These are phyloP conservation scores for Penicillium simplicissimum DNA, from an alignment of 495 filamentous ascomycete genomes.

Conservation along the genomic window DNA sequence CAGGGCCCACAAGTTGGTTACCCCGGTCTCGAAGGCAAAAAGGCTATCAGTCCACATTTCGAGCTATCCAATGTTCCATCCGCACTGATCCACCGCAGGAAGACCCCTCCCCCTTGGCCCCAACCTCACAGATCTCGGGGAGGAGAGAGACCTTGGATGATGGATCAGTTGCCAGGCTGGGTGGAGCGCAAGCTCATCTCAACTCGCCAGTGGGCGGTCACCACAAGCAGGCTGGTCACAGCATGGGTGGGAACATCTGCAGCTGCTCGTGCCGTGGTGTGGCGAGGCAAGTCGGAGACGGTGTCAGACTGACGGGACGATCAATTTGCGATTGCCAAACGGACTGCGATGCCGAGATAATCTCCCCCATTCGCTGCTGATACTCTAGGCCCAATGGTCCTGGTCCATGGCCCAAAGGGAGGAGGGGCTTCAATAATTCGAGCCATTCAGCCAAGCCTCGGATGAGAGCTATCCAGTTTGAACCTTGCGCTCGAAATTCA, in stretches of 20 bases:
- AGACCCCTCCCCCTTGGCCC: background rate
- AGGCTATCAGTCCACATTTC: conserved; percentile 21
- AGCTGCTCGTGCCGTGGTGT: conserved; percentile 20
- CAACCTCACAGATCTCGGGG: conserved; percentile 23
- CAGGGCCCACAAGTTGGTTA: conserved; percentile 3
- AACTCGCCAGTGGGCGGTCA: conserved; percentile 1
- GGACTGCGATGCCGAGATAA: conserved; percentile 2
- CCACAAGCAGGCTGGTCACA: conserved; percentile 10
- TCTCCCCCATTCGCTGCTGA: background rate
- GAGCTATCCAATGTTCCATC: conserved; percentile 21
- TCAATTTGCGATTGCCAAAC: conserved; percentile 16
- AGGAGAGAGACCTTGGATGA: conserved; percentile 7
- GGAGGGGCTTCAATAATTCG: background rate
- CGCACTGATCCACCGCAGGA: background rate
- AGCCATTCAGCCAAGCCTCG: background rate
- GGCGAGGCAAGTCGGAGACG: conserved; percentile 22
- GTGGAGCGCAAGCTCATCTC: conserved; percentile 20
- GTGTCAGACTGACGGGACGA: conserved; percentile 15
- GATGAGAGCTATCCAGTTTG: background rate
- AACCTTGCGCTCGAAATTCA: conserved; percentile 8
- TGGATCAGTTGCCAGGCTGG: conserved; percentile 18
- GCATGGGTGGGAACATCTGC: conserved; percentile 17
- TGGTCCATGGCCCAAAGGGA: background rate
- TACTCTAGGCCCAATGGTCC: background rate
- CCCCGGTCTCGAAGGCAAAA: conserved; percentile 26